Base-by-base conservation (phyloP, 208 protist species). In the Wallacemonas sp. region DNA sequence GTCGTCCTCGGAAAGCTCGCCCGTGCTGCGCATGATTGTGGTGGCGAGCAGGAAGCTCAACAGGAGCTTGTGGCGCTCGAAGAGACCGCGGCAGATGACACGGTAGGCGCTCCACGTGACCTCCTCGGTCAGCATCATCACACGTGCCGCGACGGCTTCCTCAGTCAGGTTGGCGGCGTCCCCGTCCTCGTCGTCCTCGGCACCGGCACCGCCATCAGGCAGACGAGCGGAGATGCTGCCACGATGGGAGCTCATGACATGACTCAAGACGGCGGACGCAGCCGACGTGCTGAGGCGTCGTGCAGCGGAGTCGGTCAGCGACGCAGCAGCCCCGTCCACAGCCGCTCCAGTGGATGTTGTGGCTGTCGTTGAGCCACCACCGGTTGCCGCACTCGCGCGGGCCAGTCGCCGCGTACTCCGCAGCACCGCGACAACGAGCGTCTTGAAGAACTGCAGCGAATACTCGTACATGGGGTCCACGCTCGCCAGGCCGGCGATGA, bases 401-500 rank as follows among this genome's bases (percentile, higher is more conserved):
- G 36, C 66, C 6, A 24, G 19, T 21, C 70, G 66, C 21, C 85
- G 83, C 2, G 87, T 95, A 5, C 81, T 62, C 29, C 85, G 62
- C 47, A 99, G 83, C 54, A 89, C 87, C 17, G 84, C 81, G 21
- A 92, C 72, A 46, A 95, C 97, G 19, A 98, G 74, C n/a, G 80
- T 32, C 68, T 96, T 97, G 74, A 96, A 97, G 68, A 95, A 96
- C 17, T 91, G 81, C 24, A 97, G 80, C 41, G 93, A 97, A 66
- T 93, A 92, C 75, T 97, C 87, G 71, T 97, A 97, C 93, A 96
- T 98, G 56, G 92, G 86, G 78, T 99, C 94, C 32, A 98, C 72
- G 27, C 73, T 72, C 11, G 84, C 70, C 26, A 99, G 78, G 46
- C 94, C 83, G 17, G 96, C 87, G 65, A 99, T 88, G 17, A 97